These are phyloP conservation scores for Fusarium sp. DNA, from an alignment of 2,329 filamentous ascomycete species.

Conservation along the genomic window DNA sequence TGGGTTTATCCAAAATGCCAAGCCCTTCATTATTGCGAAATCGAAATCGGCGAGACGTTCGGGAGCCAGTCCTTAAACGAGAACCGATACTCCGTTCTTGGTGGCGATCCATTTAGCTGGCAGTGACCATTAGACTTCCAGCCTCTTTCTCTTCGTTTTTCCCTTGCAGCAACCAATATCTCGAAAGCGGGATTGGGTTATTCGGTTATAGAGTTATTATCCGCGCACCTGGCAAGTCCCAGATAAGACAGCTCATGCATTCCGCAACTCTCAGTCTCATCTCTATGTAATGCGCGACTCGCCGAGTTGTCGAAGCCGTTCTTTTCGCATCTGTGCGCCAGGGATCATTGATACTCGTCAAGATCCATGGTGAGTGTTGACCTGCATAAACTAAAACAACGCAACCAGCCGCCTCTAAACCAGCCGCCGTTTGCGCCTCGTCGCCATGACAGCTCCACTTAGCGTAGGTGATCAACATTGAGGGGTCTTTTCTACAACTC, in stretches of 20 bases:
- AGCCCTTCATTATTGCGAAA: constrained; percentile 14
- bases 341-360: constrained; percentile 16
- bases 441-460: constrained; percentile 48
- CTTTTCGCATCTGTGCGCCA: constrained; percentile 22
- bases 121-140: constrained; percentile 34
- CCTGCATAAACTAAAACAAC: constrained; percentile 36
- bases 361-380: constrained; percentile 22
- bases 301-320: constrained; percentile 13
- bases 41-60: constrained; percentile 9
- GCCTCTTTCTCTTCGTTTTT: constrained; percentile 31
- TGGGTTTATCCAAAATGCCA: constrained; percentile 6
- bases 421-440: constrained; percentile 49
- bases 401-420: constrained; percentile 40
- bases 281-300: constrained; percentile 10
- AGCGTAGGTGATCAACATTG: constrained; percentile 38
- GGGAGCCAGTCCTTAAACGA: not conserved
- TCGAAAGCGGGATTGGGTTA: not conserved
- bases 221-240: constrained; percentile 7
- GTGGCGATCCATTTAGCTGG: constrained; percentile 31
- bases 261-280: constrained; percentile 15
- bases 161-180: constrained; percentile 12
- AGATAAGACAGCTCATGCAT: constrained; percentile 6
- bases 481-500: constrained; percentile 38
- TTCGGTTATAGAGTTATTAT: constrained; percentile 1
- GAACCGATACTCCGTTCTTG: constrained; percentile 12